Evolutionary conservation across 306 rosid species (phyloP).

Genomic region (Lablab purpureus): DNA sequence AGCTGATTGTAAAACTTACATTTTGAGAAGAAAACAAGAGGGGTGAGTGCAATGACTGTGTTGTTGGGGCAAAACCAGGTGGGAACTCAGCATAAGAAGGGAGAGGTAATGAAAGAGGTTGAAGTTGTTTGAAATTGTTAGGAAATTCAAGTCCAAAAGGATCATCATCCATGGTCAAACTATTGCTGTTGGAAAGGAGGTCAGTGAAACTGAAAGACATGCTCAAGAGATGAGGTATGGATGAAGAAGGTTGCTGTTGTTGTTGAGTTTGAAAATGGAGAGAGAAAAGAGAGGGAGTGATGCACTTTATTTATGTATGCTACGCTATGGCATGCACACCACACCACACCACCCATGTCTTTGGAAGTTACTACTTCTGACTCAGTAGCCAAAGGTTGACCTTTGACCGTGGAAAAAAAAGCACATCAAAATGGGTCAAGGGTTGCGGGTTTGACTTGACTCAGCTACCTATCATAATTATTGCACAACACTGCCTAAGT

Average conservation of each 20-base stretch:
- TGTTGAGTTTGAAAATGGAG: slow-evolving; percentile 37
- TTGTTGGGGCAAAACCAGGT: slow-evolving; percentile 45
- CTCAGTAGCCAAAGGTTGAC: slow-evolving; percentile 48
- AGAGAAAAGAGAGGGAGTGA: neutral
- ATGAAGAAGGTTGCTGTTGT: neutral
- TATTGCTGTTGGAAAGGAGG: slow-evolving; percentile 46
- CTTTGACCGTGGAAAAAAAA: slow-evolving; percentile 78
- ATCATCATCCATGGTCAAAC: slow-evolving; percentile 49
- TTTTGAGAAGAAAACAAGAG: slow-evolving; percentile 54
- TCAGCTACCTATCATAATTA: neutral
- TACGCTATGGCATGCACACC: neutral
- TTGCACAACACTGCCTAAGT: neutral
- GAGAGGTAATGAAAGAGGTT: neutral
- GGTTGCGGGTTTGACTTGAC: slow-evolving; percentile 88
- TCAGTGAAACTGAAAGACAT: slow-evolving; percentile 53
- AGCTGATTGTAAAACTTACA: slow-evolving; percentile 53
- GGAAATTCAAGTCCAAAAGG: slow-evolving; percentile 46
- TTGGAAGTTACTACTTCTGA: slow-evolving; percentile 50
- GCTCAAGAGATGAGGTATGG: slow-evolving; percentile 2
- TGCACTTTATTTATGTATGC: neutral
- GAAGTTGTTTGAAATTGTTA: slow-evolving; percentile 49
- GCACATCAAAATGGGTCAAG: slow-evolving; percentile 51
- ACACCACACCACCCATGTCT: slow-evolving; percentile 3
- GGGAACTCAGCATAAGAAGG: slow-evolving; percentile 56
- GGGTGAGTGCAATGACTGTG: slow-evolving; percentile 51